Evolutionary conservation across 176 grass and related monocot genomes (phyloP).

Genomic region (Carex scoparia): DNA sequence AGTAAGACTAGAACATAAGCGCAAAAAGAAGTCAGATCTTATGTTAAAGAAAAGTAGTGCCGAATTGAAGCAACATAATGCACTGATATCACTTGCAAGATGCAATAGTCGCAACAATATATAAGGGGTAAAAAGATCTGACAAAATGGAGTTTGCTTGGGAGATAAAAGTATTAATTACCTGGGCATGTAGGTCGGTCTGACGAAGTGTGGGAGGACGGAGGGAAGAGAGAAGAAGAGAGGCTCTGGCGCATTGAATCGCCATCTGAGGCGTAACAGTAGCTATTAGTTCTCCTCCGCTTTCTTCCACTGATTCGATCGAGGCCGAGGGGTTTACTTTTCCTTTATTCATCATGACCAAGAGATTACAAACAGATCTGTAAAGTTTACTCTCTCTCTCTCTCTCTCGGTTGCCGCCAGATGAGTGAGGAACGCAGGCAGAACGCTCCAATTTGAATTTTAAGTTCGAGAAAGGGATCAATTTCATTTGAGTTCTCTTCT

Average conservation of each 20-base stretch:
- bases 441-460: too few relatives aligned
- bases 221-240: conserved; percentile 7
- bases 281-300: not conserved
- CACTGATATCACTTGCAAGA: not conserved
- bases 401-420: not conserved
- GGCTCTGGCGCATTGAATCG: not conserved
- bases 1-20: not conserved
- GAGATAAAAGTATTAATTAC: not conserved
- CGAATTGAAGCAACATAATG: not conserved
- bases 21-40: not conserved
- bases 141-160: too few relatives aligned
- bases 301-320: not conserved
- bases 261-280: not conserved
- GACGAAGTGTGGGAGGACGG: not conserved
- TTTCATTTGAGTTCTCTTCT: not conserved
- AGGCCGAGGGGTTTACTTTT: not conserved
- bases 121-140: too few relatives aligned
- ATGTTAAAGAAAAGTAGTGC: not conserved
- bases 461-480: not conserved
- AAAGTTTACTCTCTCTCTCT: too few relatives aligned
- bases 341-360: not conserved
- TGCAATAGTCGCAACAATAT: not conserved
- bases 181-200: not conserved
- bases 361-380: too few relatives aligned
- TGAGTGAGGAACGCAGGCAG: too few relatives aligned